Conservation (phyloP, 2,329 filamentous ascomycete genomes). For the Aspergillus hiratsukae region DNA sequence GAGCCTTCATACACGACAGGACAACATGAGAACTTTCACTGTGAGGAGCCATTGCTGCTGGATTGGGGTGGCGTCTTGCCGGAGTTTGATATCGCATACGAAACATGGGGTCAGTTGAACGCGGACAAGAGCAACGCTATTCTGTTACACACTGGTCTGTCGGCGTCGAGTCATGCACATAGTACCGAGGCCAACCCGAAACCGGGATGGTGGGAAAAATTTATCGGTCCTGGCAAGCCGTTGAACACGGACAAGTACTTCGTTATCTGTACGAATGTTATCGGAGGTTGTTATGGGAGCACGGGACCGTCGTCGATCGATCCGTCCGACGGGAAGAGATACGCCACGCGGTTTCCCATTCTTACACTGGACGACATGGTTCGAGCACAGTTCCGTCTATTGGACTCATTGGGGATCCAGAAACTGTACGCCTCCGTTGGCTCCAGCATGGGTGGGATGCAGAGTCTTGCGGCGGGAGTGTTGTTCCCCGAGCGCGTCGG, state of each 20-base stretch:
- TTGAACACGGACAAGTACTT: constrained; percentile 90
- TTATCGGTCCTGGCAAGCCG: constrained; percentile 81
- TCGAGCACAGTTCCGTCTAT: constrained; percentile 82
- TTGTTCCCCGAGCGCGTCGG: constrained; percentile 78
- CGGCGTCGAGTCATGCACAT: constrained; percentile 94
- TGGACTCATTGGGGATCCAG: constrained; percentile 71
- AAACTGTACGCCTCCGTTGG: constrained; percentile 89
- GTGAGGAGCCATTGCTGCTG: constrained; percentile 67
- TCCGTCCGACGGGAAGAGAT: constrained; percentile 79
- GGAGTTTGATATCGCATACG: constrained; percentile 86
- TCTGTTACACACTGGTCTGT: constrained; percentile 86
- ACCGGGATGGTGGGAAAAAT: constrained; percentile 98
- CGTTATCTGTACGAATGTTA: constrained; percentile 92
- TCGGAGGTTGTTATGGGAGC: constrained; percentile 93
- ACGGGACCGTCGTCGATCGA: constrained; percentile 87
- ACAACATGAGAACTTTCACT: constrained; percentile 73
- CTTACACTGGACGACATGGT: constrained; percentile 98
- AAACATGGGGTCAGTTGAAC: constrained; percentile 68
- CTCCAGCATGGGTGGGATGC: constrained; percentile 98
- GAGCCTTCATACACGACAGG: constrained; percentile 94
- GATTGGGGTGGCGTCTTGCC: constrained; percentile 95
- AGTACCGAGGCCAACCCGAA: constrained; percentile 83
- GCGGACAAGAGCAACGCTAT: constrained; percentile 78
- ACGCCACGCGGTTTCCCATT: constrained; percentile 93
- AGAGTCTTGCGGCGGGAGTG: constrained; percentile 80